Evolutionary conservation across 495 filamentous ascomycete species (phyloP).

Genomic region (Elasticomyces elasticus): DNA sequence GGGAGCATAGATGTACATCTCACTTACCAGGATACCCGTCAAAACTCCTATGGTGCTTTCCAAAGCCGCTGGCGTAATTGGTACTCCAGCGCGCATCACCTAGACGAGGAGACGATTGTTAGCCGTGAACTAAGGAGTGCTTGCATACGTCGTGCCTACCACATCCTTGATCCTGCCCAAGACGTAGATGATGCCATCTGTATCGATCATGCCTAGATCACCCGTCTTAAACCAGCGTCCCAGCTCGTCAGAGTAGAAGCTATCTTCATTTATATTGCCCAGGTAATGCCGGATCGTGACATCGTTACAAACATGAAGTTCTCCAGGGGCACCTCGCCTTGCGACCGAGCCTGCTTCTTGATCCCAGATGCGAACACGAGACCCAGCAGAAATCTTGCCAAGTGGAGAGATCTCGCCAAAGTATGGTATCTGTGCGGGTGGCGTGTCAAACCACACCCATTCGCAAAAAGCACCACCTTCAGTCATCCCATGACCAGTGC

Average conservation of each 20-base stretch:
- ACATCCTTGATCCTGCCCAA: slow-evolving; percentile 6
- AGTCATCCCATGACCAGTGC: slow-evolving; percentile 1
- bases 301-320: background rate
- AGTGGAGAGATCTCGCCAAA: slow-evolving; percentile 1
- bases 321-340: background rate
- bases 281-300: background rate
- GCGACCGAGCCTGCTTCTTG: background rate
- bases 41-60: background rate
- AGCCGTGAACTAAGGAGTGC: too few species aligned
- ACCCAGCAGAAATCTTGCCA: background rate
- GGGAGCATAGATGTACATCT: too few species aligned
- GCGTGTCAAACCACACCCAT: background rate
- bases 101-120: too few species aligned
- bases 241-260: background rate
- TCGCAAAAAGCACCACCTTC: background rate
- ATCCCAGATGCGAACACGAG: background rate
- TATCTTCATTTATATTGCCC: background rate
- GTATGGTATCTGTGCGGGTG: background rate
- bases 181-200: slow-evolving; percentile 1
- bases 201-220: slow-evolving; percentile 2
- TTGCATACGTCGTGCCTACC: too few species aligned
- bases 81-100: background rate
- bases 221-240: slow-evolving; percentile 6
- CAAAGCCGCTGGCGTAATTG: slow-evolving; percentile 1
- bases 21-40: background rate